These are phyloP conservation scores for Schoenoplectus tabernaemontani DNA, from an alignment of 202 grass and related monocot genomes.

Conservation along the genomic window DNA sequence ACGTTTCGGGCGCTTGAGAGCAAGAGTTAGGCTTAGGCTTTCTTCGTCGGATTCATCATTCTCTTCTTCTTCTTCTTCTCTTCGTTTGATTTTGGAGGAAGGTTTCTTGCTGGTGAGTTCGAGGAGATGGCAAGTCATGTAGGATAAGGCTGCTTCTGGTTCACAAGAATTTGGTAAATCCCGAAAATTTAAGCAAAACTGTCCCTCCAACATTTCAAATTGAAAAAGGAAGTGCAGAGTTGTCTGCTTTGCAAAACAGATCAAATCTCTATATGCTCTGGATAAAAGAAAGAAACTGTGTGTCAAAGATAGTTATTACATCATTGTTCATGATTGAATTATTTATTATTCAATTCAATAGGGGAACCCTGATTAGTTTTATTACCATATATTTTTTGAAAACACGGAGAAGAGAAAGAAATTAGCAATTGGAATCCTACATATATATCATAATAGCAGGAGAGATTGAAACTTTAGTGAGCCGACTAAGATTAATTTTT, in stretches of 20 bases:
- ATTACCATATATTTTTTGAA: not conserved
- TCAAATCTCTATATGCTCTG: slow-evolving; percentile 18
- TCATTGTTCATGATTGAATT: not conserved
- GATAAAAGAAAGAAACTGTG: slow-evolving; percentile 15
- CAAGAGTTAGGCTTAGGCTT: slow-evolving; percentile 1
- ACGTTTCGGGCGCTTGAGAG: slow-evolving; percentile 11
- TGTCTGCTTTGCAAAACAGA: no score
- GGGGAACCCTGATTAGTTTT: not conserved
- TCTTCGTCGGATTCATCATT: slow-evolving; percentile 7
- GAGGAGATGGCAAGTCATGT: slow-evolving; percentile 83
- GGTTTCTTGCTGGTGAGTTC: slow-evolving; percentile 65
- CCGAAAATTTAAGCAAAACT: slow-evolving; percentile 71
- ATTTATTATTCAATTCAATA: not conserved
- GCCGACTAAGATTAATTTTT: no score
- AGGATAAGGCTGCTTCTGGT: slow-evolving; percentile 63
- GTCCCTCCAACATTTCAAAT: slow-evolving; percentile 87
- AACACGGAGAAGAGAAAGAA: not conserved
- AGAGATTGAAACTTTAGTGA: slow-evolving; percentile 1
- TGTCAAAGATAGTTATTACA: not conserved
- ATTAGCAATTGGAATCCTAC: not conserved
- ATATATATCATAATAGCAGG: slow-evolving; percentile 1
- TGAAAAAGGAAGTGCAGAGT: no score
- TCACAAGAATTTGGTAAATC: slow-evolving; percentile 51
- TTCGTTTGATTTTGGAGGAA: slow-evolving; percentile 17
- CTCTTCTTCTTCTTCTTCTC: slow-evolving; percentile 12